These are phyloP conservation scores for Cephaloascus fragrans DNA, from an alignment of 805 yeast species.

Conservation along the genomic window DNA sequence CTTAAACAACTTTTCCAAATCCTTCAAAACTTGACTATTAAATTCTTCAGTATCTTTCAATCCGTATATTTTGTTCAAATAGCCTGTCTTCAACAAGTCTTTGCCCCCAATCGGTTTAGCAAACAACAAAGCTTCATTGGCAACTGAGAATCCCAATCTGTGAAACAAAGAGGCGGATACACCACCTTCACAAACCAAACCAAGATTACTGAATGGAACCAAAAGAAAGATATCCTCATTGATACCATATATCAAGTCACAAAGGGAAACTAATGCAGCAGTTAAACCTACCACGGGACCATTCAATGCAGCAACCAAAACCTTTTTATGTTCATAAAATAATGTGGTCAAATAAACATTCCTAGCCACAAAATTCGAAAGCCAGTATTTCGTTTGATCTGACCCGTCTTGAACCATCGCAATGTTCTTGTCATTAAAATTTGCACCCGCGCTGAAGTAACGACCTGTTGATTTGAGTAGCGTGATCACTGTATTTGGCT, in stretches of 20 bases:
- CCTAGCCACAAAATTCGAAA: conserved; percentile 53
- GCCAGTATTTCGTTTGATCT: conserved; percentile 29
- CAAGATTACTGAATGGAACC: conserved; percentile 74
- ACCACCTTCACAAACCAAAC: conserved; percentile 78
- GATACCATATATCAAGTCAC: conserved; percentile 67
- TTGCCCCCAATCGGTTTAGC: conserved; percentile 54
- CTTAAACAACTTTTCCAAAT: conserved; percentile 20
- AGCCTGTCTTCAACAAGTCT: conserved; percentile 48
- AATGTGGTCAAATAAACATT: conserved; percentile 61
- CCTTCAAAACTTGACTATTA: conserved; percentile 31
- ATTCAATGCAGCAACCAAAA: conserved; percentile 64
- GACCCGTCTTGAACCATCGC: conserved; percentile 14
- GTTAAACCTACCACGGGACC: conserved; percentile 83
- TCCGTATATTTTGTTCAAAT: conserved; percentile 49
- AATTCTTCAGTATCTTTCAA: conserved; percentile 33
- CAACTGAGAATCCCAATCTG: conserved; percentile 63
- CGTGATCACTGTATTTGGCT: conserved; percentile 54
- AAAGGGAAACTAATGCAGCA: conserved; percentile 63
- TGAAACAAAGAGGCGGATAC: conserved; percentile 56
- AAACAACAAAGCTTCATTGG: conserved; percentile 65
- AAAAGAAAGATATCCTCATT: conserved; percentile 49
- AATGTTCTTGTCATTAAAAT: conserved; percentile 35
- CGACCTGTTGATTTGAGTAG: conserved; percentile 62
- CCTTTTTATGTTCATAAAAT: conserved; percentile 61
- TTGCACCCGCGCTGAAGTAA: conserved; percentile 81